phyloP scores from a whole-genome alignment of 495 filamentous ascomycete species.

The Cairneyella variabilis region DNA sequence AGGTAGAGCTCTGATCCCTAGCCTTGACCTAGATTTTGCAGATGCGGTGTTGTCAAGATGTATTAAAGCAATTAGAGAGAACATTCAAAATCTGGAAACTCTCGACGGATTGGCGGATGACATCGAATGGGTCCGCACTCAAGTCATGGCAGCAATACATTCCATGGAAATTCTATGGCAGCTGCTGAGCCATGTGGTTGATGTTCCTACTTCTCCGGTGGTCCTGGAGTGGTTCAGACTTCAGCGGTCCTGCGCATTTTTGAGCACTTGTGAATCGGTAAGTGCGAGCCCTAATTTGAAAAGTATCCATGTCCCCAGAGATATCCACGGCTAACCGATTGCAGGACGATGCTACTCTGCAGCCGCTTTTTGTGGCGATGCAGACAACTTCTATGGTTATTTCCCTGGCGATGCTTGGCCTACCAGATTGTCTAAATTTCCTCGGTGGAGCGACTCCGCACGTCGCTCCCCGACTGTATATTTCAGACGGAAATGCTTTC shows the following conservation, averaged over 20 bases:
- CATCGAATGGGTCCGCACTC: slow-evolving; percentile 57
- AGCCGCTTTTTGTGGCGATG: slow-evolving; percentile 56
- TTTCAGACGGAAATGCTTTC: too few species aligned
- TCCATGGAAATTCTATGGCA: slow-evolving; percentile 71
- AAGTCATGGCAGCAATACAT: slow-evolving; percentile 65
- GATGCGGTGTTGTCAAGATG: slow-evolving; percentile 26
- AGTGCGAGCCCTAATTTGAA: too few species aligned
- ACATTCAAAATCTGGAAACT: slow-evolving; percentile 40
- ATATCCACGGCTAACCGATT: too few species aligned
- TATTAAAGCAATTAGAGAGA: slow-evolving; percentile 41
- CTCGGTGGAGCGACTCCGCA: too few species aligned
- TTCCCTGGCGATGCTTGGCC: slow-evolving; percentile 70
- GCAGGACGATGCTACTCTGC: slow-evolving; percentile 39
- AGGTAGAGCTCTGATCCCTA: slow-evolving; percentile 1
- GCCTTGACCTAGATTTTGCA: too few species aligned
- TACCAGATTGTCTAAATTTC: too few species aligned
- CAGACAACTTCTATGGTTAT: slow-evolving; percentile 66
- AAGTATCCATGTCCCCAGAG: background rate
- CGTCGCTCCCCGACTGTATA: too few species aligned
- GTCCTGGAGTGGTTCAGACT: slow-evolving; percentile 72
- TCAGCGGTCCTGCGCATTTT: slow-evolving; percentile 59
- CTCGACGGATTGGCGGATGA: slow-evolving; percentile 55
- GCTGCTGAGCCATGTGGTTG: slow-evolving; percentile 52
- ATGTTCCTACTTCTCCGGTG: slow-evolving; percentile 52
- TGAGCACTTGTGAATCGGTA: slow-evolving; percentile 57